Conservation (phyloP, 345 rosid genomes). For the Brassica napus region DNA sequence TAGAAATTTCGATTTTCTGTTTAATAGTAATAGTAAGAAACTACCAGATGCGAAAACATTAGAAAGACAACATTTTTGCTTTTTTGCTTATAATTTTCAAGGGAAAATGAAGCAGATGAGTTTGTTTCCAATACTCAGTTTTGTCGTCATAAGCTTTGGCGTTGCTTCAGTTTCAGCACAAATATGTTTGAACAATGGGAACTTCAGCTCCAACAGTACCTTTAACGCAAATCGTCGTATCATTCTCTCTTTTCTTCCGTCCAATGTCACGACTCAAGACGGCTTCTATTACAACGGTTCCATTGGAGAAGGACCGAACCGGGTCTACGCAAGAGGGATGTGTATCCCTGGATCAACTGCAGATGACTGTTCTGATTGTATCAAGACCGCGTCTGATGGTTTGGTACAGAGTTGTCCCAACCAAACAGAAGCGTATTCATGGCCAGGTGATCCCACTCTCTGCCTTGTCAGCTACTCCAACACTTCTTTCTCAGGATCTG, state of each 20-base stretch:
- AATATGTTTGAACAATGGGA: conserved; percentile 3
- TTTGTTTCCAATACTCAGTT: too few species aligned
- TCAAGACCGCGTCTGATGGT: background rate
- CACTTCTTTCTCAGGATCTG: too few species aligned
- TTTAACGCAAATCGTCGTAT: conserved; percentile 1
- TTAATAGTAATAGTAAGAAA: too few species aligned
- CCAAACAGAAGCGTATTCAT: background rate
- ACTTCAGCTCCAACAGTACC: conserved; percentile 20
- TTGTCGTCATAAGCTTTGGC: background rate
- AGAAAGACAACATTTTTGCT: background rate
- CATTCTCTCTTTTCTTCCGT: too few species aligned
- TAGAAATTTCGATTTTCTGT: too few species aligned
- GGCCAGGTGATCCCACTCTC: too few species aligned
- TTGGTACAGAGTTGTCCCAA: background rate
- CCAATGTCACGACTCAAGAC: background rate
- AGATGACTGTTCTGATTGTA: conserved; percentile 21
- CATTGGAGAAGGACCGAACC: conserved; percentile 24
- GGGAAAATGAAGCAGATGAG: conserved; percentile 1
- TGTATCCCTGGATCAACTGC: conserved; percentile 36
- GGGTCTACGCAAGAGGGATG: conserved; percentile 32
- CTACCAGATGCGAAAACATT: too few species aligned
- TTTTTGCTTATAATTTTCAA: background rate
- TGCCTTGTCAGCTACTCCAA: too few species aligned
- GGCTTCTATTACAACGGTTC: conserved; percentile 30
- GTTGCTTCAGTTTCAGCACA: conserved; percentile 8